Percentiles rank a stretch among this genome's conserved stretches.
Evolutionary conservation across 169 alveolate species (phyloP).

Genomic region (Plasmodium relictum): DNA sequence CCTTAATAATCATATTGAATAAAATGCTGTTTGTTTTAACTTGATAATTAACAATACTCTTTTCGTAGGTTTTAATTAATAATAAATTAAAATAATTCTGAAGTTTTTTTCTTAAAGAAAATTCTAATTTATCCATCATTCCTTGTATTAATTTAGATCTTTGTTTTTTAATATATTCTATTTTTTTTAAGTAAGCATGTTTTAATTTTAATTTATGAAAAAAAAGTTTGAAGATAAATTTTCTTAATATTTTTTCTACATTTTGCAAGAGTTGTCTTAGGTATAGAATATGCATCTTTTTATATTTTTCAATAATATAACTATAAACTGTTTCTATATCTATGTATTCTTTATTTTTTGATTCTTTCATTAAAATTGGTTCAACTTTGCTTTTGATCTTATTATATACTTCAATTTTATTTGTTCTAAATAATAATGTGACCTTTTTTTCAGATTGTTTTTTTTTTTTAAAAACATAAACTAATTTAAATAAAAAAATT

Average conservation of each 20-base stretch:
- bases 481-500: constrained; percentile 33
- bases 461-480: constrained; percentile 53
- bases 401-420: constrained; percentile 26
- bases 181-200: constrained; percentile 2
- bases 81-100: constrained; percentile 44
- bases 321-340: constrained; percentile 48
- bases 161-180: constrained; percentile 19
- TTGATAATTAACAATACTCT: constrained; percentile 44
- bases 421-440: constrained; percentile 31
- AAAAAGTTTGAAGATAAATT: constrained; percentile 1
- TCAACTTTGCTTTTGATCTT: constrained; percentile 23
- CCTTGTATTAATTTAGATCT: neutral
- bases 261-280: constrained; percentile 35
- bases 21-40: constrained; percentile 43
- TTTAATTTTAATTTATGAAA: neutral
- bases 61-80: constrained; percentile 36
- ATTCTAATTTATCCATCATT: constrained; percentile 32
- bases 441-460: constrained; percentile 30
- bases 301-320: constrained; percentile 50
- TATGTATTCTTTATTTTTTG: constrained; percentile 20
- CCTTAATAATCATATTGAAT: constrained; percentile 44
- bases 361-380: neutral
- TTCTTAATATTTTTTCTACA: constrained; percentile 12
- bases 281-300: constrained; percentile 23
- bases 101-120: neutral